Base-by-base conservation (phyloP, 192 early-diverging fungal species). In the Coemansia sp. region DNA sequence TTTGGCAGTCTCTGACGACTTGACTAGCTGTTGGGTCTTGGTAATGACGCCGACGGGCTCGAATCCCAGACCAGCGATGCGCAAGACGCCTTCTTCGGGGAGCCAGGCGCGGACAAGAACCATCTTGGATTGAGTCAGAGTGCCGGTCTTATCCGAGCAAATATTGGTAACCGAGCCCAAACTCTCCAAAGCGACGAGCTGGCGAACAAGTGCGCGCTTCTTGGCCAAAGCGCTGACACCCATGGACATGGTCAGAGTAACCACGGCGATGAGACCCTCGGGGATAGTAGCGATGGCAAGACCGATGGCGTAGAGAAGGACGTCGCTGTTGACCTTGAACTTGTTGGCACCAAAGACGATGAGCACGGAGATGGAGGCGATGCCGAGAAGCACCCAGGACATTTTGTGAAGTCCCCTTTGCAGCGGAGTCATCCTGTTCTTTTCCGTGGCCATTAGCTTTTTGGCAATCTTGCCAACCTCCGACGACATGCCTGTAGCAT, bases 91-190 rank as follows among this genome's bases (percentile, higher is more conserved):
- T 63, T 91, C 90, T 30, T 86, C 82, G 5, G 89, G 88, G 9
- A 92, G 89, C 94, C 94, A 96, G 16, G 94, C 84, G 44, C 89
- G 83, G 19, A 90, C 89, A 23, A 94, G 84, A 8, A 95, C 94
- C 96, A 98, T 98, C 75, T 95, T 96, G 66, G 93, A 92, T 80
- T 96, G 94, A 0, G 96, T 98, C 35, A 96, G 80, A 13, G 96
- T 98, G 26, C 96, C 96, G 1, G 89, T 91, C 86, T 98, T 98
- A 75, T 96, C 96, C 7, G 96, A 97, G 78, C 96, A 98, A 73
- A 98, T 94, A 71, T 93, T 91, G 37, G 94, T 95, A 11, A 98
- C 93, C 3, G 94, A 91, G 17, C 96, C 96, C 14, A 98, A 78
- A 23, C 91, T 91, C 84, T 98, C 96, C 3, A 98, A 87, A 6